These are phyloP conservation scores for Coemansia sp. DNA, from an alignment of 192 early-diverging fungal genomes.

Conservation along the genomic window DNA sequence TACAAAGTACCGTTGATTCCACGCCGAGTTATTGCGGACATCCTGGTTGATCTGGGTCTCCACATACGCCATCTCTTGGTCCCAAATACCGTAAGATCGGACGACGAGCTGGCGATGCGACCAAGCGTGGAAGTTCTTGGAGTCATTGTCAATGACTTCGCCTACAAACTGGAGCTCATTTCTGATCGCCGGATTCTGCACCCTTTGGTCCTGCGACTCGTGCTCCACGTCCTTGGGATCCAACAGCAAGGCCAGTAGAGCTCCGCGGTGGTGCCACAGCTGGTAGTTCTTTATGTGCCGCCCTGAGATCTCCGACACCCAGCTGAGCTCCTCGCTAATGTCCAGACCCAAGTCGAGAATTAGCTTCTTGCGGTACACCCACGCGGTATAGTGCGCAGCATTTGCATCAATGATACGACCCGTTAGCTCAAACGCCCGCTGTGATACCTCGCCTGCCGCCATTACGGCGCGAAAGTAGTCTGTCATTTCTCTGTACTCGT, in stretches of 20 bases:
- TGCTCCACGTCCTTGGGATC: slow-evolving; percentile 18
- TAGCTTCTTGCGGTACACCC: slow-evolving; percentile 88
- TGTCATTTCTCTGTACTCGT: slow-evolving; percentile 64
- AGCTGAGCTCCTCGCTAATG: slow-evolving; percentile 75
- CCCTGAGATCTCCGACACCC: slow-evolving; percentile 69
- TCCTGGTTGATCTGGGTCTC: slow-evolving; percentile 75
- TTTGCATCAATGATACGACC: slow-evolving; percentile 78
- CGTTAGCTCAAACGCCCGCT: slow-evolving; percentile 84
- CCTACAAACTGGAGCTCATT: slow-evolving; percentile 78
- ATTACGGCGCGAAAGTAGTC: slow-evolving; percentile 85
- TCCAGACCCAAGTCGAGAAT: slow-evolving; percentile 70
- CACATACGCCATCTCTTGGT: slow-evolving; percentile 74
- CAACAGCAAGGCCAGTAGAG: slow-evolving; percentile 29
- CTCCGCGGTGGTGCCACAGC: slow-evolving; percentile 74
- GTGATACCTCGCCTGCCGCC: slow-evolving; percentile 67
- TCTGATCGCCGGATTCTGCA: slow-evolving; percentile 49
- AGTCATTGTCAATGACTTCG: slow-evolving; percentile 70
- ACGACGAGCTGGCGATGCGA: slow-evolving; percentile 96
- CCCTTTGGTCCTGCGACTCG: slow-evolving; percentile 37
- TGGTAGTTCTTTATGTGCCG: slow-evolving; percentile 94
- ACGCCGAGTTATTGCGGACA: slow-evolving; percentile 96
- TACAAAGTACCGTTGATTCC: slow-evolving; percentile 96
- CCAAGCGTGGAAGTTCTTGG: slow-evolving; percentile 99
- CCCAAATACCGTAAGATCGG: slow-evolving; percentile 72
- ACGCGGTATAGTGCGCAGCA: slow-evolving; percentile 94